A percentile compares a stretch with the other conserved stretches of the same genome.
Conservation (phyloP, 192 early-diverging fungal species). For the Physocladia obscura region DNA sequence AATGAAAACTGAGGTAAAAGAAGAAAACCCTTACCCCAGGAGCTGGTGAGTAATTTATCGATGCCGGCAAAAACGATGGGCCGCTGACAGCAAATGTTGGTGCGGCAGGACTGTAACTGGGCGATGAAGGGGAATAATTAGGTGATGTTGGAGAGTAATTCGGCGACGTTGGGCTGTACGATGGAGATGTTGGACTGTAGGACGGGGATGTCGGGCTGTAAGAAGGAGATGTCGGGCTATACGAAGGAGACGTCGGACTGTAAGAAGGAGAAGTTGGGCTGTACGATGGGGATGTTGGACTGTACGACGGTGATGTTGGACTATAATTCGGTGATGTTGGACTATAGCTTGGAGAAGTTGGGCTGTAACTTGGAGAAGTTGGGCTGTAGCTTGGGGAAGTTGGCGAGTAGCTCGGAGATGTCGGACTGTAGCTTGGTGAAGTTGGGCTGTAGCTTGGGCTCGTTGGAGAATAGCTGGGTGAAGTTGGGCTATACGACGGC, state of each 20-base stretch:
- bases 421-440: constrained; percentile 60
- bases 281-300: constrained; percentile 60
- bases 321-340: constrained; percentile 70
- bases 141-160: constrained; percentile 41
- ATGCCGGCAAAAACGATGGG: constrained; percentile 63
- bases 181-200: constrained; percentile 61
- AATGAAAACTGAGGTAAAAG: constrained; percentile 9
- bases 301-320: constrained; percentile 26
- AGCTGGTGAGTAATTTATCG: constrained; percentile 36
- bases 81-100: constrained; percentile 29
- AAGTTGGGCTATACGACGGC: constrained; percentile 68
- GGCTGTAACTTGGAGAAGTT: constrained; percentile 56
- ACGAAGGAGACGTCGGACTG: constrained; percentile 55
- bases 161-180: constrained; percentile 76
- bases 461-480: constrained; percentile 73
- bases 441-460: constrained; percentile 63
- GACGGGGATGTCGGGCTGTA: constrained; percentile 64
- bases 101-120: constrained; percentile 57
- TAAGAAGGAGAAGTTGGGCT: constrained; percentile 58
- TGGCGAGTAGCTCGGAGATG: constrained; percentile 76
- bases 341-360: constrained; percentile 72
- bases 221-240: constrained; percentile 60
- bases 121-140: constrained; percentile 38
- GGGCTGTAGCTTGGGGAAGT: constrained; percentile 72
- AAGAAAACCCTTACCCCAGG: constrained; percentile 9